These are phyloP conservation scores for Colletotrichum echinochloae DNA, from an alignment of 2,329 filamentous ascomycete genomes.

Conservation along the genomic window DNA sequence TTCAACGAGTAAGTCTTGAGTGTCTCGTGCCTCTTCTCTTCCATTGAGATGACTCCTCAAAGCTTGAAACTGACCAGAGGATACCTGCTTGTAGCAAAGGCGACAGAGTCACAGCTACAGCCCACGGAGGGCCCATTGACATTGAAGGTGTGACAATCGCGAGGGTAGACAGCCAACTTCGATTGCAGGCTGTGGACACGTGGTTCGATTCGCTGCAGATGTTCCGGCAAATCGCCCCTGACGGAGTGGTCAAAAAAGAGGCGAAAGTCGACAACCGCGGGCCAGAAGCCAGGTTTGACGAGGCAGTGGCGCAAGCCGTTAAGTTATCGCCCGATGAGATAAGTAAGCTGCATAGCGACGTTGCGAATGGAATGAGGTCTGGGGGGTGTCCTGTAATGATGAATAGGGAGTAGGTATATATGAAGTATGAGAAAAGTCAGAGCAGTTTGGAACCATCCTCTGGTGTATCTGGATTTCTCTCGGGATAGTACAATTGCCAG, in stretches of 20 bases:
- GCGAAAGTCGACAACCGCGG: slow-evolving; percentile 4
- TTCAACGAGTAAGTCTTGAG: slow-evolving; percentile 67
- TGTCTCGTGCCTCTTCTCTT: background rate
- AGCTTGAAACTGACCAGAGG: background rate
- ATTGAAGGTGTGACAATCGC: slow-evolving; percentile 74
- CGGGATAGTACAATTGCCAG: background rate
- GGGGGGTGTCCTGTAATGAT: slow-evolving; percentile 35
- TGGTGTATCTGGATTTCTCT: background rate
- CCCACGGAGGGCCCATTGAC: slow-evolving; percentile 71
- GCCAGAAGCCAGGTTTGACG: slow-evolving; percentile 31
- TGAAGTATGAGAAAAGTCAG: background rate
- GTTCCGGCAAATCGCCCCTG: slow-evolving; percentile 69
- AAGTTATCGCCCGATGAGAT: slow-evolving; percentile 19
- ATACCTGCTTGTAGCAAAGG: slow-evolving; percentile 59
- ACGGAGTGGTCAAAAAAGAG: slow-evolving; percentile 32
- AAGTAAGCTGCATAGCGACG: slow-evolving; percentile 20
- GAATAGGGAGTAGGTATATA: slow-evolving; percentile 20
- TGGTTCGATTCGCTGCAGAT: slow-evolving; percentile 76
- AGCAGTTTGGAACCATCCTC: background rate
- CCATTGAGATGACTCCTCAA: background rate
- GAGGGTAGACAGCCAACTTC: slow-evolving; percentile 69
- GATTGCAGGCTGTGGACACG: slow-evolving; percentile 69
- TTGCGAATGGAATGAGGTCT: background rate
- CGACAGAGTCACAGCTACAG: slow-evolving; percentile 71
- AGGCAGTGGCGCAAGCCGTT: slow-evolving; percentile 9